phyloP scores from a whole-genome alignment of 106 monocot genomes.

The Dendrobium nobile region DNA sequence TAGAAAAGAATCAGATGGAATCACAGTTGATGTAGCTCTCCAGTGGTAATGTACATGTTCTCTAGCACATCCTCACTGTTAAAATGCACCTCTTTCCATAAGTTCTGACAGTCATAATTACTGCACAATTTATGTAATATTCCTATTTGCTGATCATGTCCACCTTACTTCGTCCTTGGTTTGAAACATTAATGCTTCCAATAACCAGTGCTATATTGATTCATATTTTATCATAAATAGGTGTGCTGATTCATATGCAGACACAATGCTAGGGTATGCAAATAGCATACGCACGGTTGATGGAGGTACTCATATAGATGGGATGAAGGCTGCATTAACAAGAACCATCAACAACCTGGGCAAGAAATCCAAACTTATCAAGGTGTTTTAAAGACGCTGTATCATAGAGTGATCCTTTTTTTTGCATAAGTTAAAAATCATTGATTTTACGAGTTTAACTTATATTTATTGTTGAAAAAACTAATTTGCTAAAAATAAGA shows the following conservation, averaged over 20 bases:
- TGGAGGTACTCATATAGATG: conserved; percentile 98
- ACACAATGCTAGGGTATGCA: conserved; percentile 96
- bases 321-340: conserved; percentile 88
- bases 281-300: conserved; percentile 97
- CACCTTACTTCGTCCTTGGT: neutral
- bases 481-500: neutral
- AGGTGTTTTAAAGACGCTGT: conserved; percentile 31
- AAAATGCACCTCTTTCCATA: neutral
- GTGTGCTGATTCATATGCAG: conserved; percentile 90
- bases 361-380: conserved; percentile 85
- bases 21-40: conserved; percentile 85
- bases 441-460: neutral
- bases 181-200: conserved; percentile 6
- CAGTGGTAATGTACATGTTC: conserved; percentile 52
- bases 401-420: neutral
- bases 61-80: neutral
- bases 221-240: conserved; percentile 29
- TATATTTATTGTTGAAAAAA: neutral
- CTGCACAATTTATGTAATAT: neutral
- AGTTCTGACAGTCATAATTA: neutral
- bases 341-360: conserved; percentile 86
- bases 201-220: neutral
- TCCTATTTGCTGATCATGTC: neutral
- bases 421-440: neutral
- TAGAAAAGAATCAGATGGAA: conserved; percentile 59